A percentile compares a stretch with the other conserved stretches of the same genome.
phyloP scores from a whole-genome alignment of 441 rosid genomes.

The Arabidopsis hybrid region DNA sequence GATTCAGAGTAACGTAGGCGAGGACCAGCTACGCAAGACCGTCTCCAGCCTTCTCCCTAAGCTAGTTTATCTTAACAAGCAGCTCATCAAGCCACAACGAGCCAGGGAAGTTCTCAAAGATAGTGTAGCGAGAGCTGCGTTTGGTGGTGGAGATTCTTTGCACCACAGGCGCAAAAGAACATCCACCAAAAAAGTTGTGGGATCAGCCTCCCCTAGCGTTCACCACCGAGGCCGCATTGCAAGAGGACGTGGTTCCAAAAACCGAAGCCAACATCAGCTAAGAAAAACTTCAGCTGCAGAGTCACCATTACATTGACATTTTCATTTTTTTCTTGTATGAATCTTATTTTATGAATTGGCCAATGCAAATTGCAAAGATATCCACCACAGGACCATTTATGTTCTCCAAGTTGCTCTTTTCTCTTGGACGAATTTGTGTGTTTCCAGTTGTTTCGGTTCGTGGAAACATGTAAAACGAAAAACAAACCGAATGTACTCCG shows the following conservation, averaged over 20 bases:
- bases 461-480: neutral
- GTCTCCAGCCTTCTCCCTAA: constrained; percentile 79
- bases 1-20: constrained; percentile 75
- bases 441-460: neutral
- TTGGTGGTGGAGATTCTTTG: constrained; percentile 49
- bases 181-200: constrained; percentile 28
- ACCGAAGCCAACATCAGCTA: constrained; percentile 45
- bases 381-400: neutral
- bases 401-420: neutral
- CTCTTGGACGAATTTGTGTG: neutral
- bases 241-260: constrained; percentile 46
- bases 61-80: constrained; percentile 86
- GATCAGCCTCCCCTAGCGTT: constrained; percentile 38
- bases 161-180: constrained; percentile 39
- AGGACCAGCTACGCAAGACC: constrained; percentile 85
- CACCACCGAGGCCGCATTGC: constrained; percentile 50
- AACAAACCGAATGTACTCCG: neutral
- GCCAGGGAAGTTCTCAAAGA: constrained; percentile 77
- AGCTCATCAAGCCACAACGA: constrained; percentile 73
- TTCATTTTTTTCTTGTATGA: neutral
- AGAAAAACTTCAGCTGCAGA: constrained; percentile 49
- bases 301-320: constrained; percentile 43
- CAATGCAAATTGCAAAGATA: neutral
- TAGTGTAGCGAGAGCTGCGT: constrained; percentile 80
- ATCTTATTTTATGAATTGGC: neutral